These are phyloP conservation scores for Didymellaceae sp. DNA, from an alignment of 2,329 filamentous ascomycete genomes.

Conservation along the genomic window DNA sequence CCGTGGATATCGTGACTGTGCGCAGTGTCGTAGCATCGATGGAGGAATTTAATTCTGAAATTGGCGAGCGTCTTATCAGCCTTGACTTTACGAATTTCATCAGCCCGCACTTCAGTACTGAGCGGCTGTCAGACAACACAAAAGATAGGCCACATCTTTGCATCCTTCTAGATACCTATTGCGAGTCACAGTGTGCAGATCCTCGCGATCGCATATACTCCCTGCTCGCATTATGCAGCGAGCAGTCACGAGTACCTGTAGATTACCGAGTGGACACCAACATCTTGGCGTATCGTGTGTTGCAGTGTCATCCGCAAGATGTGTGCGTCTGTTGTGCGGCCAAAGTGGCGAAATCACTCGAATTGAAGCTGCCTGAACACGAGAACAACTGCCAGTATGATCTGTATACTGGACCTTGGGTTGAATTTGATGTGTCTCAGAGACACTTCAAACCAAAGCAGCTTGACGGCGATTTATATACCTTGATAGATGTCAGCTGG, in stretches of 20 bases:
- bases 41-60: too few relatives aligned
- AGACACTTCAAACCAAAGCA: too few relatives aligned
- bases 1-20: not conserved
- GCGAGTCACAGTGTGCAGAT: not conserved
- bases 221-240: not conserved
- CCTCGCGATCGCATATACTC: not conserved
- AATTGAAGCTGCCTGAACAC: too few relatives aligned
- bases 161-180: too few relatives aligned
- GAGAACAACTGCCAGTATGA: too few relatives aligned
- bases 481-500: too few relatives aligned
- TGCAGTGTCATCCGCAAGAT: not conserved
- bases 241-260: not conserved
- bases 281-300: not conserved
- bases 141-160: not conserved
- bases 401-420: too few relatives aligned
- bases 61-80: not conserved
- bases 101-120: not conserved
- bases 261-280: not conserved
- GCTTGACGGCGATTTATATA: too few relatives aligned
- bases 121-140: too few relatives aligned
- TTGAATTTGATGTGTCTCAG: too few relatives aligned
- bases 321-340: not conserved
- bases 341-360: not conserved
- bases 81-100: not conserved
- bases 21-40: not conserved